These are phyloP conservation scores for Spatholobus suberectus DNA, from an alignment of 306 rosid genomes.

Conservation along the genomic window DNA sequence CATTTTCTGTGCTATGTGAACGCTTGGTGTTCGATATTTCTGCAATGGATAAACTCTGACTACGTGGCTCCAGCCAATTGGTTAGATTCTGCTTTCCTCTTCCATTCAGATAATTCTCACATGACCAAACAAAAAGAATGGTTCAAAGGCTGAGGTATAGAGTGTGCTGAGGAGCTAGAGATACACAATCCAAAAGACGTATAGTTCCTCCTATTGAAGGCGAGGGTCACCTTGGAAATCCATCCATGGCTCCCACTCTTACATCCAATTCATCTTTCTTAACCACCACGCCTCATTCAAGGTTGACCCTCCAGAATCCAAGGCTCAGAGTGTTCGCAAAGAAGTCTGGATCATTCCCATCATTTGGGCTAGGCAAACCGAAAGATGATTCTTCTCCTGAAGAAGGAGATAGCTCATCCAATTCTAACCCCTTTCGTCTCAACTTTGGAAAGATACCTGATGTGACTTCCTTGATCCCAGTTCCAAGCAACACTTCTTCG, in stretches of 20 bases:
- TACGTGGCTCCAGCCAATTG: conserved; percentile 70
- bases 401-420: conserved; percentile 35
- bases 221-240: conserved; percentile 26
- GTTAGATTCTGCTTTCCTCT: conserved; percentile 38
- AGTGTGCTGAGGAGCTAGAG: background rate
- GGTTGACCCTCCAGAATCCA: conserved; percentile 44
- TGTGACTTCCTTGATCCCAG: conserved; percentile 74
- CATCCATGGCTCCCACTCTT: conserved; percentile 77
- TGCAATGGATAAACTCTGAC: conserved; percentile 53
- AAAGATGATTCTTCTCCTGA: conserved; percentile 44
- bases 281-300: conserved; percentile 56
- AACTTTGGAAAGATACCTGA: conserved; percentile 75
- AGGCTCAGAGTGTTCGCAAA: conserved; percentile 60
- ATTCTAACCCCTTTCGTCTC: conserved; percentile 65
- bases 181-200: background rate
- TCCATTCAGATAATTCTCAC: conserved; percentile 60
- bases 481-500: conserved; percentile 50
- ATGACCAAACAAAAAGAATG: conserved; percentile 25
- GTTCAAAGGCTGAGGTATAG: background rate
- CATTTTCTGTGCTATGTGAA: conserved; percentile 40
- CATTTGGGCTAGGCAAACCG: conserved; percentile 68
- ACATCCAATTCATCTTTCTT: conserved; percentile 72
- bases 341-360: conserved; percentile 58
- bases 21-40: conserved; percentile 52
- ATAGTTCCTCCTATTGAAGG: background rate